These are phyloP conservation scores for Thermothielavioides terrestris DNA, from an alignment of 495 filamentous ascomycete genomes.

Conservation along the genomic window DNA sequence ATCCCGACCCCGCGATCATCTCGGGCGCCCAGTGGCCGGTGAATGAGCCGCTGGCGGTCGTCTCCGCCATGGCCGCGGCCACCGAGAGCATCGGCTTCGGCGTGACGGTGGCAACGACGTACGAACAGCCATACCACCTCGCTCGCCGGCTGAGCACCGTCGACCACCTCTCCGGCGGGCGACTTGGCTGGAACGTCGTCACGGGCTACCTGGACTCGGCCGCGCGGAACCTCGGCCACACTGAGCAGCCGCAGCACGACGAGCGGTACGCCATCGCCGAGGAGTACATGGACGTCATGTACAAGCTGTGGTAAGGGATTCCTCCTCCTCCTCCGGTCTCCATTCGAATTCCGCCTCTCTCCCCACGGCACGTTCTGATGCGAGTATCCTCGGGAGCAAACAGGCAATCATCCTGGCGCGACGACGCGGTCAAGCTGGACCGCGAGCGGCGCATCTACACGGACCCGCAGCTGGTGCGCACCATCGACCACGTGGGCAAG, in stretches of 20 bases:
- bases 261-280: conserved; percentile 58
- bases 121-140: conserved; percentile 63
- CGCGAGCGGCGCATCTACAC: conserved; percentile 49
- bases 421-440: conserved; percentile 55
- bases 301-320: conserved; percentile 48
- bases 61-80: conserved; percentile 40
- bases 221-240: conserved; percentile 50
- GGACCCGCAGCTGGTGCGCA: conserved; percentile 47
- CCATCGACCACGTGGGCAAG: conserved; percentile 60
- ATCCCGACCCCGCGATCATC: conserved; percentile 48
- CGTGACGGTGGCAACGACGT: conserved; percentile 57
- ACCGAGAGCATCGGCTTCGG: conserved; percentile 58
- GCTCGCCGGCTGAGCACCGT: conserved; percentile 55
- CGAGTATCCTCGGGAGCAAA: too few relatives aligned
- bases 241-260: conserved; percentile 52
- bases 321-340: too few relatives aligned
- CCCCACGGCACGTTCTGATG: too few relatives aligned
- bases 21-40: conserved; percentile 63
- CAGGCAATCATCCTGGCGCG: conserved; percentile 55
- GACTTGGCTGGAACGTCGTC: conserved; percentile 43
- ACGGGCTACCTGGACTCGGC: conserved; percentile 61
- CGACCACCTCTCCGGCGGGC: conserved; percentile 59
- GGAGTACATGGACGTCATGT: conserved; percentile 60
- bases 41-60: conserved; percentile 40
- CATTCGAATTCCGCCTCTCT: too few relatives aligned